phyloP scores from a whole-genome alignment of 1,139 yeast genomes.

The Spencermartinsiella ligniputridi region DNA sequence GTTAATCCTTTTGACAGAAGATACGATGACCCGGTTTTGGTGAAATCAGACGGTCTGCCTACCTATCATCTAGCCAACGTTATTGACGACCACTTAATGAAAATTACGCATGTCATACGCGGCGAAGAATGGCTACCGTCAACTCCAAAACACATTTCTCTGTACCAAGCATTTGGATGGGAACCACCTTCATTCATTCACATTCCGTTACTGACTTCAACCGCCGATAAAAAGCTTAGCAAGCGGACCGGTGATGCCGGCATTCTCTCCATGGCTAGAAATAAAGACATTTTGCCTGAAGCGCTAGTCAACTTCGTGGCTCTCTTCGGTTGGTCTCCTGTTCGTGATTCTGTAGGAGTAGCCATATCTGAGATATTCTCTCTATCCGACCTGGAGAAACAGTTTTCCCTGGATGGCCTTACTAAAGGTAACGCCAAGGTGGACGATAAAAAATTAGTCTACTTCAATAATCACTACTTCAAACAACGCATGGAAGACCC shows the following conservation, averaged over 20 bases:
- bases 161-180: constrained; percentile 89
- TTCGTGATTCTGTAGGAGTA: constrained; percentile 42
- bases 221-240: constrained; percentile 72
- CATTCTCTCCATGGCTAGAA: constrained; percentile 50
- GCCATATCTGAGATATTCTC: constrained; percentile 57
- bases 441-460: constrained; percentile 65
- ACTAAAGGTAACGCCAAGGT: constrained; percentile 95
- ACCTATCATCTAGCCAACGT: constrained; percentile 97
- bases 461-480: constrained; percentile 66
- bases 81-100: constrained; percentile 90
- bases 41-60: constrained; percentile 90
- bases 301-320: constrained; percentile 85
- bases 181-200: constrained; percentile 76
- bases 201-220: constrained; percentile 77
- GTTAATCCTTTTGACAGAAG: constrained; percentile 62
- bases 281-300: constrained; percentile 69
- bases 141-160: constrained; percentile 88
- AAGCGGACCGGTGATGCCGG: constrained; percentile 84
- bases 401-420: constrained; percentile 57
- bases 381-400: constrained; percentile 47
- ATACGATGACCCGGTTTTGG: constrained; percentile 81
- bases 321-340: constrained; percentile 92
- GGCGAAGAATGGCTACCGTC: constrained; percentile 99
- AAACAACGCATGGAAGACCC: constrained; percentile 27
- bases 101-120: constrained; percentile 86